phyloP scores from a whole-genome alignment of 108 stramenopile species.

The Hondaea fermentalgiana region DNA sequence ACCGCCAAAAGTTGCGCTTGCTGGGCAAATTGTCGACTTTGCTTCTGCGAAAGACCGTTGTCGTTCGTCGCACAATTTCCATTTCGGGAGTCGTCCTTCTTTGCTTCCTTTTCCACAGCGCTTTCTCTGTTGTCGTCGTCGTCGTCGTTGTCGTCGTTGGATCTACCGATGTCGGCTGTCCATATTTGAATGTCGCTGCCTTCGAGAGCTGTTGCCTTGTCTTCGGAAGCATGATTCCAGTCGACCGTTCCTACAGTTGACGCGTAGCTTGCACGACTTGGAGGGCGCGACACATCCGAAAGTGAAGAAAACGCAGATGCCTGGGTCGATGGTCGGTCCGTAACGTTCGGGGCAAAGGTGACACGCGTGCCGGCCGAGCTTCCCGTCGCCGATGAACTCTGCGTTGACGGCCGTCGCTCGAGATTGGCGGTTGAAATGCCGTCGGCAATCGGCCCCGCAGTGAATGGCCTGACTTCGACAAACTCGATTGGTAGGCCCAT shows the following conservation, averaged over 20 bases:
- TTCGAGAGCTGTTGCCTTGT: not conserved
- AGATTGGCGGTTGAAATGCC: no score
- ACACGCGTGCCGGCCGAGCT: not conserved
- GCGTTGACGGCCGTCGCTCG: not conserved
- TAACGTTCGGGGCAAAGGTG: not conserved
- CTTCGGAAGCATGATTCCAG: not conserved
- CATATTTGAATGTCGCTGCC: not conserved
- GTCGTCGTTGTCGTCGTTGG: no score
- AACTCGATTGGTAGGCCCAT: not conserved
- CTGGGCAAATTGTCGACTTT: not conserved
- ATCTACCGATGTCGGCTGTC: not conserved
- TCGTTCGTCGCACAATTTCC: no score
- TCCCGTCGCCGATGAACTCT: not conserved
- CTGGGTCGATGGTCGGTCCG: not conserved
- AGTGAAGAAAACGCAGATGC: not conserved
- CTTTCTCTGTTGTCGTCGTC: no score
- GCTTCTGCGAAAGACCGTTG: no score
- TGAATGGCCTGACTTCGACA: not conserved
- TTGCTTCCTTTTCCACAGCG: no score
- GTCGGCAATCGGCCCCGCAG: not conserved
- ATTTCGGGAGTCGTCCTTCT: no score
- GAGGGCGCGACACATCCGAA: not conserved
- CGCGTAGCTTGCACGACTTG: not conserved
- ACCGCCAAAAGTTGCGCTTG: not conserved
- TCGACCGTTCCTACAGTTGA: not conserved